Conservation (phyloP, 163 green algal species). For the Scenedesmus sp. region DNA sequence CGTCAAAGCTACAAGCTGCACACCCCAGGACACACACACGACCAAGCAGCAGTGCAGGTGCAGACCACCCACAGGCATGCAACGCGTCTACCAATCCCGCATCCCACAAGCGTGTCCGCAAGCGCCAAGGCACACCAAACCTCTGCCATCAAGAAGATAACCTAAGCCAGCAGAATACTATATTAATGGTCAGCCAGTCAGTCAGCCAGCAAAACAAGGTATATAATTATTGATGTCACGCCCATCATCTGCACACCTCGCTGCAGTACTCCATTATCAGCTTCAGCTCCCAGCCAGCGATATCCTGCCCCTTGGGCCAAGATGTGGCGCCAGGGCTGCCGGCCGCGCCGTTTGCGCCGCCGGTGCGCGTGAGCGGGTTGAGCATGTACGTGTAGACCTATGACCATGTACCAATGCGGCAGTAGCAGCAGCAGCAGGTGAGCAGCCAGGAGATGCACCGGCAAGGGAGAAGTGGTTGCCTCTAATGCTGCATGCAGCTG, state of each 20-base stretch:
- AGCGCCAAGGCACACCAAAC: too few species aligned
- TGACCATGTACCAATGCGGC: neutral
- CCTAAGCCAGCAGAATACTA: too few species aligned
- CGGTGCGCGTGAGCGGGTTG: slow-evolving; percentile 22
- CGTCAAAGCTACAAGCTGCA: too few species aligned
- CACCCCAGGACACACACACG: too few species aligned
- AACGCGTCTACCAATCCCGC: too few species aligned
- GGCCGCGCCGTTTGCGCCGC: neutral
- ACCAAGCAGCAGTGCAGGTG: too few species aligned
- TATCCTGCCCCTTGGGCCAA: neutral
- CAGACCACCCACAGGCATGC: too few species aligned
- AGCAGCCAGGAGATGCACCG: neutral
- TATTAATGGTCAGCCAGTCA: too few species aligned
- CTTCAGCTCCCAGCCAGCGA: slow-evolving; percentile 33
- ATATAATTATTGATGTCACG: neutral
- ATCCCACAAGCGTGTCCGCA: too few species aligned
- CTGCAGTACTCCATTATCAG: slow-evolving; percentile 44
- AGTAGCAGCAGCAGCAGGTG: neutral
- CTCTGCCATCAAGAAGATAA: too few species aligned
- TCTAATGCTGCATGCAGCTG: too few species aligned
- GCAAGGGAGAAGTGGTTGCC: too few species aligned
- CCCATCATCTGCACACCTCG: neutral
- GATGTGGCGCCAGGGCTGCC: neutral
- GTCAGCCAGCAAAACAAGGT: neutral
- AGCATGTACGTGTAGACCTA: slow-evolving; percentile 47